Evolutionary conservation across 2,329 filamentous ascomycete genomes (phyloP).

Genomic region (Colletotrichum tanaceti): DNA sequence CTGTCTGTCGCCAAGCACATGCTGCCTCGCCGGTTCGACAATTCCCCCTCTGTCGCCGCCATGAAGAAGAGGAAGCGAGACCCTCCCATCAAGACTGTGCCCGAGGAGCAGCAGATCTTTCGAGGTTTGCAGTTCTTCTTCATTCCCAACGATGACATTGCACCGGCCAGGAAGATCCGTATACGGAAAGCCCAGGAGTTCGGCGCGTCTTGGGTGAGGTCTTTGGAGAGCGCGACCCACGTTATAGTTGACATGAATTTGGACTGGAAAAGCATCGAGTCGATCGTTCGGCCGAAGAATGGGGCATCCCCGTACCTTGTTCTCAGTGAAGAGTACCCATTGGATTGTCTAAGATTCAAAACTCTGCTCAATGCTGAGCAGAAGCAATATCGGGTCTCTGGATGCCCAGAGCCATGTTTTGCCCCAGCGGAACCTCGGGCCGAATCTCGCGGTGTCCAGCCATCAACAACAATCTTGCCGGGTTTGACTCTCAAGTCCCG

Average conservation of each 20-base stretch:
- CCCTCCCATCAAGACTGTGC: slow-evolving; percentile 55
- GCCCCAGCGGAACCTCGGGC: slow-evolving; percentile 40
- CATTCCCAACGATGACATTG: slow-evolving; percentile 82
- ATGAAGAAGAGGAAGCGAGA: slow-evolving; percentile 62
- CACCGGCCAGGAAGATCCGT: slow-evolving; percentile 72
- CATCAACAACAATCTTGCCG: background rate
- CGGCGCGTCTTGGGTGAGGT: slow-evolving; percentile 77
- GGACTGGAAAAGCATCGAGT: slow-evolving; percentile 71
- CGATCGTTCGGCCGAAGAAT: slow-evolving; percentile 59
- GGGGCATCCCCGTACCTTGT: slow-evolving; percentile 55
- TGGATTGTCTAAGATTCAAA: slow-evolving; percentile 73
- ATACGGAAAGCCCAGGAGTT: slow-evolving; percentile 81
- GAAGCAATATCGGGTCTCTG: slow-evolving; percentile 69
- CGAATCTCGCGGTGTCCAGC: slow-evolving; percentile 46
- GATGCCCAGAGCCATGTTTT: slow-evolving; percentile 51
- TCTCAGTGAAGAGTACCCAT: slow-evolving; percentile 75
- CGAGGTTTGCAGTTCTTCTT: slow-evolving; percentile 76
- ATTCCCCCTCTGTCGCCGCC: slow-evolving; percentile 37
- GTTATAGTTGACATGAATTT: slow-evolving; percentile 80
- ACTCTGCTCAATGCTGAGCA: slow-evolving; percentile 69
- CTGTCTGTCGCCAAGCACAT: slow-evolving; percentile 42
- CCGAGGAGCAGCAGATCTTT: slow-evolving; percentile 69
- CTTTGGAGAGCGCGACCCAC: slow-evolving; percentile 75
- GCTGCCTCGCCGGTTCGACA: slow-evolving; percentile 9
- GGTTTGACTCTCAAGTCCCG: slow-evolving; percentile 61